phyloP scores from a whole-genome alignment of 495 filamentous ascomycete species.

The Penicillium robsamsonii region DNA sequence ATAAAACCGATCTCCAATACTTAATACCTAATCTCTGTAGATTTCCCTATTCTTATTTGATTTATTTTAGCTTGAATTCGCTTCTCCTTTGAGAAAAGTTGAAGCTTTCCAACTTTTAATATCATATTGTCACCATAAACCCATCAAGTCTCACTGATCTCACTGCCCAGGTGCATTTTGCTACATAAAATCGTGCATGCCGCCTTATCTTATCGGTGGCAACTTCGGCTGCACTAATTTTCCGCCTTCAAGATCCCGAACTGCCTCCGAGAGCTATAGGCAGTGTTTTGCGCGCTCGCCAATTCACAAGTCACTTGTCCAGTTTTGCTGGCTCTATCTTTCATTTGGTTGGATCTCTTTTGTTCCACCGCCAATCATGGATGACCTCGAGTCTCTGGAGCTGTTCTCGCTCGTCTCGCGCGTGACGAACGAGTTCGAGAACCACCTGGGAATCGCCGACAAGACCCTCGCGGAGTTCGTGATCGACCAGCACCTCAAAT shows the following conservation, averaged over 20 bases:
- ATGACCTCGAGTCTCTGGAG: conserved; percentile 87
- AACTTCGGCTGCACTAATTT: conserved; percentile 41
- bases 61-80: not conserved
- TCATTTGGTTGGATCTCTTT: conserved; percentile 6
- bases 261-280: conserved; percentile 11
- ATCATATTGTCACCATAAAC: not conserved
- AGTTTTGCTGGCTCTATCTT: conserved; percentile 3
- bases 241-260: conserved; percentile 34
- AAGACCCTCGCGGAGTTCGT: conserved; percentile 95
- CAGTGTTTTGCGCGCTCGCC: conserved; percentile 24
- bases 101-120: not conserved
- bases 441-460: conserved; percentile 89
- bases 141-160: not conserved
- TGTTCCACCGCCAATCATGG: conserved; percentile 54
- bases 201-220: conserved; percentile 47
- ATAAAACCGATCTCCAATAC: conserved; percentile 13
- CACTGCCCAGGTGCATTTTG: not conserved
- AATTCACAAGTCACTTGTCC: conserved; percentile 5
- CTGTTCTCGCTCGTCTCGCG: conserved; percentile 90
- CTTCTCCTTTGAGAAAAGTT: not conserved
- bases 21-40: not conserved
- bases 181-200: not conserved
- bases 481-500: conserved; percentile 84
- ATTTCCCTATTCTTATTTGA: not conserved
- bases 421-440: conserved; percentile 89